A percentile compares a stretch with the other conserved stretches of the same genome.
Conservation (phyloP, 768 basidiomycete genomes). For the Gloeostereum incarnatum region DNA sequence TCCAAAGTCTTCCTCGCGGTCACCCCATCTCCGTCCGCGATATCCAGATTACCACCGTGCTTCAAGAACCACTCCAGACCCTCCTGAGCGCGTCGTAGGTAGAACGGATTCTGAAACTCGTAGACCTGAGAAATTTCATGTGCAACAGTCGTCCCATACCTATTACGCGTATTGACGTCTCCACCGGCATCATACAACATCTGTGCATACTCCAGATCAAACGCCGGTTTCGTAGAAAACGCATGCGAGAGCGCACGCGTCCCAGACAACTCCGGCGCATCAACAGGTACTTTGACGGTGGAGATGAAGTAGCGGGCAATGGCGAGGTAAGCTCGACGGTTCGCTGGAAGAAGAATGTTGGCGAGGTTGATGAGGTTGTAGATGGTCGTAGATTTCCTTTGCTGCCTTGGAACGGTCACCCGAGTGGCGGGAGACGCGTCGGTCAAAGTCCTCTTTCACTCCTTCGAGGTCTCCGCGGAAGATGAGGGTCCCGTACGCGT, state of each 20-base stretch:
- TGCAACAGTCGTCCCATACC: constrained; percentile 28
- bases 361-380: constrained; percentile 26
- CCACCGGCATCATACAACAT: constrained; percentile 31
- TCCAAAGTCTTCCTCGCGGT: constrained; percentile 16
- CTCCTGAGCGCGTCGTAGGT: constrained; percentile 14
- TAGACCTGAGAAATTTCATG: constrained; percentile 27
- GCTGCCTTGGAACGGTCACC: constrained; percentile 11
- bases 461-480: constrained; percentile 14
- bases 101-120: constrained; percentile 9
- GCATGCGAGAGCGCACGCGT: constrained; percentile 29
- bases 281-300: constrained; percentile 23
- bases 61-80: constrained; percentile 28
- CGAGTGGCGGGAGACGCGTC: constrained; percentile 11
- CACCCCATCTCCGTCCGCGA: constrained; percentile 28
- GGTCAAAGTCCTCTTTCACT: constrained; percentile 16
- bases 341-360: constrained; percentile 15
- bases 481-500: constrained; percentile 19
- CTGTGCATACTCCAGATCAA: constrained; percentile 31
- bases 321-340: constrained; percentile 14
- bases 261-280: constrained; percentile 29
- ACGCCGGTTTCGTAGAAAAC: constrained; percentile 29
- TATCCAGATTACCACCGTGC: constrained; percentile 32
- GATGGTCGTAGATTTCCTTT: constrained; percentile 22
- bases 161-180: constrained; percentile 28
- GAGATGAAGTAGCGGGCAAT: constrained; percentile 24